Evolutionary conservation across 441 rosid species (phyloP).

Genomic region (Erysimum cheiri): DNA sequence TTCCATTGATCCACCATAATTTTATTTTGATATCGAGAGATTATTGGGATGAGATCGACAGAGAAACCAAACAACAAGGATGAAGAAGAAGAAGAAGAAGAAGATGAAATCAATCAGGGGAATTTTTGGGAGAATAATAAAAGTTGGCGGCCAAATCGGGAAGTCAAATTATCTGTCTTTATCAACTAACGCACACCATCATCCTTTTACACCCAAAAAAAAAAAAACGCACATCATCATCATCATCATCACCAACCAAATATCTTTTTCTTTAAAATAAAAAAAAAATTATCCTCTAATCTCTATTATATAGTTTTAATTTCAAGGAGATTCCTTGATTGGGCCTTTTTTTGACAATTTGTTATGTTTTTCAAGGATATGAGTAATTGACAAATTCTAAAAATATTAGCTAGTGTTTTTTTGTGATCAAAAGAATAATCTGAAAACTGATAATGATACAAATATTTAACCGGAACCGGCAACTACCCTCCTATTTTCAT

Average conservation of each 20-base stretch:
- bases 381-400: too few species aligned
- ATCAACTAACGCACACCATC: background rate
- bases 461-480: background rate
- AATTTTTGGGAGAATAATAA: background rate
- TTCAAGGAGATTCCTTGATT: too few species aligned
- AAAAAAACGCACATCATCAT: too few species aligned
- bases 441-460: background rate
- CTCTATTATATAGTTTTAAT: too few species aligned
- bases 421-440: too few species aligned
- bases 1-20: conserved; percentile 33
- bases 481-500: conserved; percentile 12
- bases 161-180: conserved; percentile 38
- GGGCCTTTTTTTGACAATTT: background rate
- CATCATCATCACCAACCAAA: too few species aligned
- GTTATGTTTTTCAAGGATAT: background rate
- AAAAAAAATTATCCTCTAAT: too few species aligned
- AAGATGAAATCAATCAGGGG: too few species aligned
- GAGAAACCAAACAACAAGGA: background rate
- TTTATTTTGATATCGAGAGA: background rate
- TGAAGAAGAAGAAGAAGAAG: background rate
- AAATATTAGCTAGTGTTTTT: too few species aligned
- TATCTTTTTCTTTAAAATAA: too few species aligned
- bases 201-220: too few species aligned
- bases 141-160: conserved; percentile 30
- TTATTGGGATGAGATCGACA: background rate